These are phyloP conservation scores for Lentinula sp. DNA, from an alignment of 768 basidiomycete species.

Conservation along the genomic window DNA sequence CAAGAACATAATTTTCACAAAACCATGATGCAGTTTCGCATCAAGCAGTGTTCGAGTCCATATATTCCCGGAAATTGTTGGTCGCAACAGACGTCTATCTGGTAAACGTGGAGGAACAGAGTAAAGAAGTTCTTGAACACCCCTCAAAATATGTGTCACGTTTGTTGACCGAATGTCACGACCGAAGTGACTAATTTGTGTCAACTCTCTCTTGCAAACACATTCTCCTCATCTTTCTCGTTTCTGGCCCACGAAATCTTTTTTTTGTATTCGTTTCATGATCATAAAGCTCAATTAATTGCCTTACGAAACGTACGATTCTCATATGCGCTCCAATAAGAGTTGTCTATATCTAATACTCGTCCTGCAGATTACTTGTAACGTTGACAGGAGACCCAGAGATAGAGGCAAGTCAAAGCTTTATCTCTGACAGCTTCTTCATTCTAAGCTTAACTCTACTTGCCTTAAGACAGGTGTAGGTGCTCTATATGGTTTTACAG, in stretches of 20 bases:
- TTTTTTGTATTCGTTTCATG: constrained; percentile 7
- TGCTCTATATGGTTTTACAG: not conserved
- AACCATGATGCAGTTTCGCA: too few relatives aligned
- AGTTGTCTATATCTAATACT: not conserved
- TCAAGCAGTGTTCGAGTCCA: too few relatives aligned
- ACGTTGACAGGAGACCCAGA: not conserved
- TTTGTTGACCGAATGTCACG: not conserved
- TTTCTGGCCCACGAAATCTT: not conserved
- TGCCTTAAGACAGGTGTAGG: not conserved
- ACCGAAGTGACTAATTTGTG: not conserved
- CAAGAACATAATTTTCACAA: too few relatives aligned
- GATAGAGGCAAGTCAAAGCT: not conserved
- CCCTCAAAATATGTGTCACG: not conserved
- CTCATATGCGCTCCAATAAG: not conserved
- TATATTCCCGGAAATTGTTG: too few relatives aligned
- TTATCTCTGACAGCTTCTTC: not conserved
- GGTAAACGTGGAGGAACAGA: not conserved
- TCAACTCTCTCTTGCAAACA: not conserved
- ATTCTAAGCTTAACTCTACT: not conserved
- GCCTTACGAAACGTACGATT: not conserved
- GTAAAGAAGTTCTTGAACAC: not conserved
- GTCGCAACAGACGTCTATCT: not conserved
- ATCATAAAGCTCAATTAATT: constrained; percentile 5
- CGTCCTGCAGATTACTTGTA: constrained; percentile 1
- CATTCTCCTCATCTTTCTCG: not conserved